Base-by-base conservation (phyloP, 1,139 yeast species). In the Suhomyces taliae region DNA sequence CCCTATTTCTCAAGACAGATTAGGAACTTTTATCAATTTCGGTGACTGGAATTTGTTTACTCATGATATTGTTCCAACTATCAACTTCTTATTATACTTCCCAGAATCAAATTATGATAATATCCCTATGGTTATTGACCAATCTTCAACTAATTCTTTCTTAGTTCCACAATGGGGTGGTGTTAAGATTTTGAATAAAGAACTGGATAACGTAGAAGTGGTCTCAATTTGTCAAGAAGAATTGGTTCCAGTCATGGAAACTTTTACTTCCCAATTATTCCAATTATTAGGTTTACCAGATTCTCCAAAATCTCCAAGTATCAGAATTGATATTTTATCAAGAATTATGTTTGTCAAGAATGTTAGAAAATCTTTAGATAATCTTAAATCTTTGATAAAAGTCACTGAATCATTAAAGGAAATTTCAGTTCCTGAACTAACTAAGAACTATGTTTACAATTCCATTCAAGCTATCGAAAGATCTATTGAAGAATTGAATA, bases 151-250 rank as follows among this genome's bases (percentile, higher is more conserved):
- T 45, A 81, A 86, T 58, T 82, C 93, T 38, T 91, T 87, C 60
- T 66, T 88, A 45, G 80, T 91, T 32, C 96, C 97, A 7, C 96
- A 89, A 67, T 91, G 96, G 96, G 98, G 98, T 24, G 86, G 87
- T 3, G 76, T 85, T 4, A 64, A 69, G 43, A 73, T 85, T 26
- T 65, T 79, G 47, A 81, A 84, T 57, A 70, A 76, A 37, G 63
- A 69, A 6, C 59, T 70, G 41, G 65, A 68, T 3, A 47, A 68
- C 0, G 51, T 52, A 7, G 40, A 55, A 6, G 47, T 47, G 7
- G 54, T 60, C 11, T 51, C 56, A 7, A 58, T 85, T 31, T 57
- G 74, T 1, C 66, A 69, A 32, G 64, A 64, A 0, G 86, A 82
- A 41, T 69, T 91, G 47, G 57, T 70, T 15, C 85, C 86, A 1